A percentile compares a stretch with the other conserved stretches of the same genome.
These are phyloP conservation scores for Raffaelea arxii DNA, from an alignment of 2,329 filamentous ascomycete genomes.

Conservation along the genomic window DNA sequence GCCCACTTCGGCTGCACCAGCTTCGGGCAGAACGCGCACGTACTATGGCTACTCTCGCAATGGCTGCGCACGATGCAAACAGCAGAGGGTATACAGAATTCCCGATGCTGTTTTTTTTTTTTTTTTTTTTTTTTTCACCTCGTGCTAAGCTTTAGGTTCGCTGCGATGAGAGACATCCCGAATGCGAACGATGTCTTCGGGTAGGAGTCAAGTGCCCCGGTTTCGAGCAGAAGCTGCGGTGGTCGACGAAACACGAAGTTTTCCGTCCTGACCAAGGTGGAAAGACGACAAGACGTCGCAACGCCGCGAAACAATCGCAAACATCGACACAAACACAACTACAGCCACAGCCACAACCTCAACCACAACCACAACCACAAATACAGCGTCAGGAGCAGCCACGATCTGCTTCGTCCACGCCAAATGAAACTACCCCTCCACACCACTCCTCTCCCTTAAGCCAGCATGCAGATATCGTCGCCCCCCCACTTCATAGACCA, in stretches of 20 bases:
- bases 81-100: slow-evolving; percentile 8
- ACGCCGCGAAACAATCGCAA: too few relatives aligned
- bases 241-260: slow-evolving; percentile 39
- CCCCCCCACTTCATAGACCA: too few relatives aligned
- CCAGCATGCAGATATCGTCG: too few relatives aligned
- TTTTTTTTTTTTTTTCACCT: background rate
- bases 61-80: slow-evolving; percentile 13
- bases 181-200: slow-evolving; percentile 31
- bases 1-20: too few relatives aligned
- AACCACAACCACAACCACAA: too few relatives aligned
- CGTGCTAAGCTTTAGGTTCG: slow-evolving; percentile 7
- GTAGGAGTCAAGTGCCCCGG: slow-evolving; percentile 32
- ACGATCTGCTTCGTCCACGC: too few relatives aligned
- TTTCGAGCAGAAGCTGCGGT: slow-evolving; percentile 34
- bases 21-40: too few relatives aligned
- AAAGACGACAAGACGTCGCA: too few relatives aligned
- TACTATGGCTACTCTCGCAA: slow-evolving; percentile 14
- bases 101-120: background rate
- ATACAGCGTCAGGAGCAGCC: too few relatives aligned
- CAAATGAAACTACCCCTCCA: too few relatives aligned
- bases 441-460: too few relatives aligned
- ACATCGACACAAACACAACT: background rate
- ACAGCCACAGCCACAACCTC: background rate
- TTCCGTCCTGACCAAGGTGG: too few relatives aligned
- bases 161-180: slow-evolving; percentile 13